phyloP scores from a whole-genome alignment of 352 stramenopile genomes.

The Phytopythium kandeliae region DNA sequence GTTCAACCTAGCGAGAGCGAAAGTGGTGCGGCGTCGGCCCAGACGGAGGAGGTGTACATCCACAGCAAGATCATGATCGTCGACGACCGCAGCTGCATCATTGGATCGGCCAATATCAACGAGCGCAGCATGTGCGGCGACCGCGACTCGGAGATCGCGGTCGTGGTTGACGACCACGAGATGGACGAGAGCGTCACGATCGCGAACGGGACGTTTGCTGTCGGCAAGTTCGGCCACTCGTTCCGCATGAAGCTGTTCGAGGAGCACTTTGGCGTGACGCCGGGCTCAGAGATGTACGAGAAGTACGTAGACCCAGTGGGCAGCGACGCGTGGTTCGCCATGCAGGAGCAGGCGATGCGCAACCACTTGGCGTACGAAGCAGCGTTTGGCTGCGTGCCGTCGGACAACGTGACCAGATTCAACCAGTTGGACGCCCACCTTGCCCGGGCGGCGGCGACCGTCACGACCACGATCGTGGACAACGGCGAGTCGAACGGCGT shows the following conservation, averaged over 20 bases:
- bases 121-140: conserved; percentile 84
- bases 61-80: conserved; percentile 92
- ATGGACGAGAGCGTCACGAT: conserved; percentile 53
- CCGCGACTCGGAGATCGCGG: conserved; percentile 85
- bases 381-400: conserved; percentile 75
- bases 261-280: conserved; percentile 71
- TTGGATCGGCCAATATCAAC: conserved; percentile 86
- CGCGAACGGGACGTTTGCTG: conserved; percentile 30
- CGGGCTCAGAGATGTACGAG: conserved; percentile 38
- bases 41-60: conserved; percentile 82
- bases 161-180: conserved; percentile 75
- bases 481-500: conserved; percentile 8
- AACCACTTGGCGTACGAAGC: conserved; percentile 84
- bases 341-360: conserved; percentile 80
- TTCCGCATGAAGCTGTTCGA: conserved; percentile 87
- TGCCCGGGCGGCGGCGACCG: conserved; percentile 10
- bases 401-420: conserved; percentile 64
- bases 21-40: conserved; percentile 23
- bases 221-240: conserved; percentile 79
- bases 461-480: neutral
- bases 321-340: conserved; percentile 69
- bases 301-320: conserved; percentile 58
- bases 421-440: conserved; percentile 62
- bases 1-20: conserved; percentile 7
- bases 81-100: conserved; percentile 73